These are phyloP conservation scores for Hippophae gyantsensis DNA, from an alignment of 306 rosid species.

Conservation along the genomic window DNA sequence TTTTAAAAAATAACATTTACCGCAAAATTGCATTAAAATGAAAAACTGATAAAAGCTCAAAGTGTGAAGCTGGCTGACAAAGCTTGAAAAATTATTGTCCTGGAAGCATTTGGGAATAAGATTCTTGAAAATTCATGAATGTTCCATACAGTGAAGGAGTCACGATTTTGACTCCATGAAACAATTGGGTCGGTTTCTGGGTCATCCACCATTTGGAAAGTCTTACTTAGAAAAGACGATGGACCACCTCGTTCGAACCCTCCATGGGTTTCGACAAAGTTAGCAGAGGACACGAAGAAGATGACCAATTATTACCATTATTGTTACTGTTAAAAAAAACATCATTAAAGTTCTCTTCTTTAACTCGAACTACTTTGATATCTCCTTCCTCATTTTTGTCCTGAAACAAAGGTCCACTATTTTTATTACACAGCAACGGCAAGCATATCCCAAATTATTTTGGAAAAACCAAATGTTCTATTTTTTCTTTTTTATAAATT, in stretches of 20 bases:
- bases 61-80: slow-evolving; percentile 90
- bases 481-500: no score
- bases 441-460: no score
- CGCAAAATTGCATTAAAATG: no score
- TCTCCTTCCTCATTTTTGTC: no score
- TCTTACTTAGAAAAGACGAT: slow-evolving; percentile 75
- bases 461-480: no score
- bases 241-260: slow-evolving; percentile 64
- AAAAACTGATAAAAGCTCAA: slow-evolving; percentile 1
- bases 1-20: no score
- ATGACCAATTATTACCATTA: slow-evolving; percentile 15
- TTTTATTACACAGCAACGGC: no score
- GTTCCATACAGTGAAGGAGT: slow-evolving; percentile 79
- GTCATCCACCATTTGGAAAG: slow-evolving; percentile 82
- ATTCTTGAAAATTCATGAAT: slow-evolving; percentile 56
- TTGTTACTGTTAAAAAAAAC: no score
- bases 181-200: slow-evolving; percentile 61
- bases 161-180: slow-evolving; percentile 57
- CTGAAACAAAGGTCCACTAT: no score
- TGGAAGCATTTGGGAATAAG: slow-evolving; percentile 75
- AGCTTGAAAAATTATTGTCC: slow-evolving; percentile 84
- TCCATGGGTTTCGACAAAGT: slow-evolving; percentile 54
- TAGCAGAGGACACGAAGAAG: slow-evolving; percentile 24
- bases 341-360: no score
- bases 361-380: no score